A percentile compares a stretch with the other conserved stretches of the same genome.
Evolutionary conservation across 257 asterid species (phyloP).

Genomic region (Phtheirospermum japonicum): DNA sequence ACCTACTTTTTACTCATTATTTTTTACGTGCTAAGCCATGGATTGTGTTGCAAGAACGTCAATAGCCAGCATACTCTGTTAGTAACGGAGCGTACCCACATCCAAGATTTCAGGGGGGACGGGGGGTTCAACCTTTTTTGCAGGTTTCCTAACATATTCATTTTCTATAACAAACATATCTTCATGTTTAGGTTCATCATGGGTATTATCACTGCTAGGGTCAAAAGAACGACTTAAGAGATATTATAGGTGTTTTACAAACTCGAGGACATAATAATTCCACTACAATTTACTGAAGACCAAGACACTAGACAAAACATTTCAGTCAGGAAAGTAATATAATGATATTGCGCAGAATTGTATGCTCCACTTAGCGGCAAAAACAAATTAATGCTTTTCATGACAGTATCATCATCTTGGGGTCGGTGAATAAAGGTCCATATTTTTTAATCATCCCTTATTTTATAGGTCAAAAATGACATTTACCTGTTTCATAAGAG

Average conservation of each 20-base stretch:
- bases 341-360: neutral
- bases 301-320: neutral
- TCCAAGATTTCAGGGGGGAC: neutral
- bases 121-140: neutral
- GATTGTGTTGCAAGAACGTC: constrained; percentile 14
- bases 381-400: constrained; percentile 1
- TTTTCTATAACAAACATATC: neutral
- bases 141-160: neutral
- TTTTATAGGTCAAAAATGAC: neutral
- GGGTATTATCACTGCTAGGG: neutral
- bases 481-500: constrained; percentile 89
- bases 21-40: neutral
- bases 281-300: neutral
- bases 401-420: constrained; percentile 4
- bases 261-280: neutral
- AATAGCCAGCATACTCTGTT: constrained; percentile 11
- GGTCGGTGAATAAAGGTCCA: neutral
- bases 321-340: neutral
- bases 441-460: neutral
- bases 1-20: neutral
- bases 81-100: constrained; percentile 3
- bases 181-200: neutral
- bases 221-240: neutral
- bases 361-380: neutral
- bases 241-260: neutral